Conservation (phyloP, 306 rosid genomes). For the Fragaria vesca region DNA sequence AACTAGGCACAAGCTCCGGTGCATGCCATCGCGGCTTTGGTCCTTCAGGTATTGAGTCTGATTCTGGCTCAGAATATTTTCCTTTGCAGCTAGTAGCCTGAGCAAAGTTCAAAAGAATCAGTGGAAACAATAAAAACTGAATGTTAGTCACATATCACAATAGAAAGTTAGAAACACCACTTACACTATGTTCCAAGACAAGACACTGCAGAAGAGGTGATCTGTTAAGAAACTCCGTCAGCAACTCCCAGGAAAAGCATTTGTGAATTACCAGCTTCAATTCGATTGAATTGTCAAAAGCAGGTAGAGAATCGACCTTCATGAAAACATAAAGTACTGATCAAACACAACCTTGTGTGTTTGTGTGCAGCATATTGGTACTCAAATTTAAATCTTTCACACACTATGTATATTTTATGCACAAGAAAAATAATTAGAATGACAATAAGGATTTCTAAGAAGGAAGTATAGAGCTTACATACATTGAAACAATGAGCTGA, state of each 20-base stretch:
- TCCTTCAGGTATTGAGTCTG: neutral
- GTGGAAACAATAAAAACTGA: neutral
- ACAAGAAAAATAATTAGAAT: too few species aligned
- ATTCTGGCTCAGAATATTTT: neutral
- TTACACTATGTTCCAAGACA: neutral
- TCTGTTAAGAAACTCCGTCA: neutral
- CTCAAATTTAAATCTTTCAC: too few species aligned
- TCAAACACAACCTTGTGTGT: neutral
- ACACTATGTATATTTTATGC: too few species aligned
- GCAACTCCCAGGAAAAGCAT: neutral
- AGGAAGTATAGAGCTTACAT: too few species aligned
- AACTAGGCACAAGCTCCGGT: neutral
- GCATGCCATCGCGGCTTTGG: neutral
- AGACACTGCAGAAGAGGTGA: neutral
- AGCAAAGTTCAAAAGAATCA: too few species aligned
- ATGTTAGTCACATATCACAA: neutral
- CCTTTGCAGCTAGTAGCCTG: too few species aligned
- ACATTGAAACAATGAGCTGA: too few species aligned
- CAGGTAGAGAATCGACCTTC: neutral
- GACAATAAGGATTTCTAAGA: neutral
- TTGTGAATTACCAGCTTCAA: neutral
- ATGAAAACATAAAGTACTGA: neutral
- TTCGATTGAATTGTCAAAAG: neutral
- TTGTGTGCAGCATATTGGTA: too few species aligned
- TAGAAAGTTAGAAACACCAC: neutral